These are phyloP conservation scores for Cyberlindnera mycetangii DNA, from an alignment of 805 yeast genomes.

Conservation along the genomic window DNA sequence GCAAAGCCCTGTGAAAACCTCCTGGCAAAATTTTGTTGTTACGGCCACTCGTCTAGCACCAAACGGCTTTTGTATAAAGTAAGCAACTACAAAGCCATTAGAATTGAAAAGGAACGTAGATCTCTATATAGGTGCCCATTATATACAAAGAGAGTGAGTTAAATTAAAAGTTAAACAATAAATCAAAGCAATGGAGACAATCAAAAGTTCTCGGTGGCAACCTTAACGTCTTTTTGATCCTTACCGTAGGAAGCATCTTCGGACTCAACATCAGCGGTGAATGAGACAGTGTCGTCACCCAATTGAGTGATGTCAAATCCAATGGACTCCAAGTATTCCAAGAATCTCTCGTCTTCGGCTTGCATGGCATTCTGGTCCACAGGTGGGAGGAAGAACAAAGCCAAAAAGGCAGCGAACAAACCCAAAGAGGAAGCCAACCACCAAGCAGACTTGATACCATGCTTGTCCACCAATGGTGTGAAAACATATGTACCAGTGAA, in stretches of 20 bases:
- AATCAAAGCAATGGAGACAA: background rate
- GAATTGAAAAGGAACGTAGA: too few relatives aligned
- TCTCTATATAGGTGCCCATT: background rate
- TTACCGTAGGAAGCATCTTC: background rate
- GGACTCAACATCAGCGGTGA: background rate
- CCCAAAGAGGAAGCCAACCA: constrained; percentile 80
- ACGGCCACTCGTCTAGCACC: background rate
- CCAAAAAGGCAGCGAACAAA: constrained; percentile 63
- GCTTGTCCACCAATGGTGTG: constrained; percentile 69
- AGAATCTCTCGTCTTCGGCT: constrained; percentile 70
- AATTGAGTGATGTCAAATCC: constrained; percentile 69
- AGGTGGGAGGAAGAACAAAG: constrained; percentile 71
- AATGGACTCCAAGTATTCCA: constrained; percentile 58
- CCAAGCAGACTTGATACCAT: constrained; percentile 75
- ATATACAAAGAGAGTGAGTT: background rate
- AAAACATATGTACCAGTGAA: constrained; percentile 87
- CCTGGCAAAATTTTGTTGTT: background rate
- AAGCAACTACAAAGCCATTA: too few relatives aligned
- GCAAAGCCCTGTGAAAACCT: too few relatives aligned
- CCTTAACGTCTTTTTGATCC: background rate
- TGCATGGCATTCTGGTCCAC: constrained; percentile 82
- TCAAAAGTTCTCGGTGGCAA: background rate
- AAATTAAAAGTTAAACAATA: too few relatives aligned
- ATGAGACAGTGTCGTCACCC: constrained; percentile 33
- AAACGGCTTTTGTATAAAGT: too few relatives aligned